phyloP scores from a whole-genome alignment of 139 green algal species.

The Chlorella sp. region DNA sequence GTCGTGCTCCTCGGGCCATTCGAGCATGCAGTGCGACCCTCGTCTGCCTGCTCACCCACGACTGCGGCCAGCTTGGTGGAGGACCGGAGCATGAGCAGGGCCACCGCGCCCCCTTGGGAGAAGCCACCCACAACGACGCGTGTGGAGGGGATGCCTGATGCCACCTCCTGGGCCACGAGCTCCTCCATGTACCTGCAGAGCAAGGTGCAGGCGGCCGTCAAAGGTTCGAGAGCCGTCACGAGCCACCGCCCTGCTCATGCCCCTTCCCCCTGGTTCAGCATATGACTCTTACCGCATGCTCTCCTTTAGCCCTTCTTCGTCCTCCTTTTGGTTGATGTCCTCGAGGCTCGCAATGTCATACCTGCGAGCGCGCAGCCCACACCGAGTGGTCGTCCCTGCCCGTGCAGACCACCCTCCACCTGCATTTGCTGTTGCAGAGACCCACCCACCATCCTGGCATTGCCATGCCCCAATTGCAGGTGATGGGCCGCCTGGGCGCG shows the following conservation, averaged over 20 bases:
- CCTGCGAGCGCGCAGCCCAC: constrained; percentile 13
- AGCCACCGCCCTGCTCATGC: too few relatives aligned
- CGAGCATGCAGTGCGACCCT: too few relatives aligned
- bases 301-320: constrained; percentile 45
- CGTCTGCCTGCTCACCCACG: constrained; percentile 37
- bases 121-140: constrained; percentile 69
- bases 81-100: constrained; percentile 56
- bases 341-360: constrained; percentile 54
- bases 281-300: constrained; percentile 34
- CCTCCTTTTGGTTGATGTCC: constrained; percentile 44
- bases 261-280: not conserved
- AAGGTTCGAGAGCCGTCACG: too few relatives aligned
- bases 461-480: constrained; percentile 53
- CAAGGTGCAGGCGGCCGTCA: too few relatives aligned
- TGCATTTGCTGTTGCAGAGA: too few relatives aligned
- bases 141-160: constrained; percentile 36
- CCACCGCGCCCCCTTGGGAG: constrained; percentile 64
- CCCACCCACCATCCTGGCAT: constrained; percentile 50
- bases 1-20: too few relatives aligned
- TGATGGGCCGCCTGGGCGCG: constrained; percentile 47
- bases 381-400: too few relatives aligned
- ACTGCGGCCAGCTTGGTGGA: constrained; percentile 49
- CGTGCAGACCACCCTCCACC: not conserved
- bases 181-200: constrained; percentile 45
- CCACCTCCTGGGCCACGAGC: constrained; percentile 39